Evolutionary conservation across 2,329 filamentous ascomycete genomes (phyloP).

Genomic region (Pseudopithomyces maydicus): DNA sequence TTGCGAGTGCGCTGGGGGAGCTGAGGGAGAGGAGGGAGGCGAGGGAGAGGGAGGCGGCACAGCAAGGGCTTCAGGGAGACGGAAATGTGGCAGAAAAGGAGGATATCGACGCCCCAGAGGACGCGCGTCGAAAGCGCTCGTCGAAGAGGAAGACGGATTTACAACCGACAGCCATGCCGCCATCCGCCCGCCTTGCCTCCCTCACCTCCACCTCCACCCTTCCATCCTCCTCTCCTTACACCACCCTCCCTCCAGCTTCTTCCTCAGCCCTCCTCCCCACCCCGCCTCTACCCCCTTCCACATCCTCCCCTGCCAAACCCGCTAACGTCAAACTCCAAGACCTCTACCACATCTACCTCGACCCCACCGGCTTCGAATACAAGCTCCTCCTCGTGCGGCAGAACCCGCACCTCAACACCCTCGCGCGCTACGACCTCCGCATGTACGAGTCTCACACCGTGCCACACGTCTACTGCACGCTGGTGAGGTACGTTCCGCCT

Average conservation of each 20-base stretch:
- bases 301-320: neutral
- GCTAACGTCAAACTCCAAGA: constrained; percentile 42
- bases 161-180: too few relatives aligned
- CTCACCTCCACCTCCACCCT: too few relatives aligned
- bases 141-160: too few relatives aligned
- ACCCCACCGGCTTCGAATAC: constrained; percentile 67
- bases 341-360: constrained; percentile 67
- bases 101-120: too few relatives aligned
- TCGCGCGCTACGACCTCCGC: constrained; percentile 58
- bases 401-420: constrained; percentile 53
- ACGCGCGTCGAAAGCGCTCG: too few relatives aligned
- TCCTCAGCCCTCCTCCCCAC: constrained; percentile 5
- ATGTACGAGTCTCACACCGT: constrained; percentile 40
- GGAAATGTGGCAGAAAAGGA: too few relatives aligned
- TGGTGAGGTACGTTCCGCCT: constrained; percentile 32
- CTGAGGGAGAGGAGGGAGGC: constrained; percentile 27
- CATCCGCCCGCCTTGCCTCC: too few relatives aligned
- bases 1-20: constrained; percentile 28
- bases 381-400: constrained; percentile 64
- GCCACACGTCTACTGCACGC: constrained; percentile 37
- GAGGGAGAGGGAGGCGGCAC: constrained; percentile 20
- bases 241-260: neutral
- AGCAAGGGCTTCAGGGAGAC: constrained; percentile 11
- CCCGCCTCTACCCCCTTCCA: neutral
- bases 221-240: too few relatives aligned